Conservation (phyloP, 2,329 filamentous ascomycete species). For the Cytospora paraplurivora region DNA sequence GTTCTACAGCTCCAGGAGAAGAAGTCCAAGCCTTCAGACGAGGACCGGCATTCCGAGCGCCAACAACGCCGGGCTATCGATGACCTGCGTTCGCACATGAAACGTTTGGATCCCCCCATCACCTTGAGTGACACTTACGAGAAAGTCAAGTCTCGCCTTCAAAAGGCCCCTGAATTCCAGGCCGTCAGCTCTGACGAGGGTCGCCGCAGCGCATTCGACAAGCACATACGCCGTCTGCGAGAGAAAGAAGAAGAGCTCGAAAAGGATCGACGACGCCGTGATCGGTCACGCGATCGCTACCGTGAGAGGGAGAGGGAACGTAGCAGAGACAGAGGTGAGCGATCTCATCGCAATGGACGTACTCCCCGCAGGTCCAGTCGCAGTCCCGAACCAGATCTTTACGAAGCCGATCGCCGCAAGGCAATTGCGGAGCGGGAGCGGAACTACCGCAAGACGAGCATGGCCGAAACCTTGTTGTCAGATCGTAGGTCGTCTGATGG, state of each 20-base stretch:
- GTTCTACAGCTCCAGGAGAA: slow-evolving; percentile 73
- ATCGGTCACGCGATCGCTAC: slow-evolving; percentile 48
- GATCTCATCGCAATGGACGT: slow-evolving; percentile 62
- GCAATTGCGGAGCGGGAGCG: slow-evolving; percentile 93
- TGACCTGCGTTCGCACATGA: slow-evolving; percentile 80
- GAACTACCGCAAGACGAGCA: slow-evolving; percentile 80
- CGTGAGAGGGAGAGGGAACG: slow-evolving; percentile 52
- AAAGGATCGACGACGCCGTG: slow-evolving; percentile 56
- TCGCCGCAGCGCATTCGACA: slow-evolving; percentile 84
- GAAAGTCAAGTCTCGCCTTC: slow-evolving; percentile 76
- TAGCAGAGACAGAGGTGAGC: slow-evolving; percentile 57
- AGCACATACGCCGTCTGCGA: slow-evolving; percentile 84
- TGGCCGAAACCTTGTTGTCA: slow-evolving; percentile 64
- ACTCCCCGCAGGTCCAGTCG: slow-evolving; percentile 65
- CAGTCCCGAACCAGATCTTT: slow-evolving; percentile 88
- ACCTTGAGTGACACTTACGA: slow-evolving; percentile 82
- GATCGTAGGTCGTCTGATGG: slow-evolving; percentile 54
- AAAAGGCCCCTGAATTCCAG: slow-evolving; percentile 81
- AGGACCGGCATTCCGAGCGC: slow-evolving; percentile 83
- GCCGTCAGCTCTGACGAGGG: slow-evolving; percentile 81
- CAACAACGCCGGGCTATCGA: slow-evolving; percentile 85
- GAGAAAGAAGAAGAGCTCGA: slow-evolving; percentile 88
- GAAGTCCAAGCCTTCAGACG: slow-evolving; percentile 76
- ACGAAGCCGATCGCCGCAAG: slow-evolving; percentile 92
- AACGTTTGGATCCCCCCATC: slow-evolving; percentile 86